Base-by-base conservation (phyloP, 495 filamentous ascomycete species). In the Lasiosphaeris hirsuta region DNA sequence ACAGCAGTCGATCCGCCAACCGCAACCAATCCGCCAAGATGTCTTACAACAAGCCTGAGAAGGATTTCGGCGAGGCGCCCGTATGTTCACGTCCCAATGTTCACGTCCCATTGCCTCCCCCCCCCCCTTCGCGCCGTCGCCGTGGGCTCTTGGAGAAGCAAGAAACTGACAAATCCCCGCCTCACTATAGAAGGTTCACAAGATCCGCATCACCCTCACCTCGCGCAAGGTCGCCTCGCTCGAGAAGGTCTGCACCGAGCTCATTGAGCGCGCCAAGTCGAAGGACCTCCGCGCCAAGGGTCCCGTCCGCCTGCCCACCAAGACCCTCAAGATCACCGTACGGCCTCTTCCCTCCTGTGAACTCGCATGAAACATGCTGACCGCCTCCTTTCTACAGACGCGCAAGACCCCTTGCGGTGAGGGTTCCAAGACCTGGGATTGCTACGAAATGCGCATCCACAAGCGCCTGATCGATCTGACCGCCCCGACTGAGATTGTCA, bases 381-480 rank as follows among this genome's bases (percentile, higher is more conserved):
- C 37, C n/a, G 5, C 11, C 33, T 10, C 14, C 11, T 7, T 8
- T 15, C 23, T 15, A 67, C 40, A 67, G 65, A 71, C 69, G 68
- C 71, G 71, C 60, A 79, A 79, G 88, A 96, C 94, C 62, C 94
- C 94, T 73, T 94, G 90, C 77, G 94, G 94, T 87, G 94, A 98
- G 85, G 94, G 94, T 79, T 96, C 90, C 75, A 98, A 98, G 88
- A 98, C 94, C 72, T 97, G 94, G 94, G 94, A 98, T 79, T 87
- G 82, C 74, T 97, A 84, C 78, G 95, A 98, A 88, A 95, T 97
- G 92, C 88, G 94, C 81, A 95, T 97, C 74, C 92, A 97, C 84
- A 97, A 97, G 86, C 90, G 93, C 73, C 85, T 64, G 30, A 63
- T 58, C 64, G 93, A 90, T 80, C 81, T 97, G 56, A 94, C 93